Base-by-base conservation (phyloP, 805 yeast species). In the Kockiozyma suomiensis region DNA sequence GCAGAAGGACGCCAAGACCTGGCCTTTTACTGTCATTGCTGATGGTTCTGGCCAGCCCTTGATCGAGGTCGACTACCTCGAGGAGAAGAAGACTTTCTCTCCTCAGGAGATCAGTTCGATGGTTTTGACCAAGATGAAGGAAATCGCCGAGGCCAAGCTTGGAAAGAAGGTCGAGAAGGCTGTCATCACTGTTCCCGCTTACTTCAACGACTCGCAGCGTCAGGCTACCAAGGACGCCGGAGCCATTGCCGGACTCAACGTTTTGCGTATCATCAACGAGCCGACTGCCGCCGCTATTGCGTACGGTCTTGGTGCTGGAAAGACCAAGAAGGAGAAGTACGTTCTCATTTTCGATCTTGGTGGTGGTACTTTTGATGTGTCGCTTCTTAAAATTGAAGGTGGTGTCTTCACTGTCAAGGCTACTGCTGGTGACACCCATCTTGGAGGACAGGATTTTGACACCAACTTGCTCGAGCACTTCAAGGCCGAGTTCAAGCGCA, bases 391-490 rank as follows among this genome's bases (percentile, higher is more conserved):
- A 76, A 90, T 90, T 76, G 93, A 91, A 76, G 97, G 93, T 73
- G 97, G 97, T 86, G 91, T 90, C 74, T 90, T 90, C 82, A 91
- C 91, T 75, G 97, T 90, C 73, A 90, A 90, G 84, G 96, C 97
- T 71, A 90, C 97, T 70, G 96, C 97, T 73, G 98, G 98, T 90
- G 97, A 92, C 82, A 92, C 98, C 72, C 98, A 92, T 81, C 87
- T 92, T 82, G 98, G 98, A 85, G 98, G 98, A 85, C 97, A 92
- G 84, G 98, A 92, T 82, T 92, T 92, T 79, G 98, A 92, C 82
- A 87, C 91, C 83, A 89, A 92, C 87, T 83, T 93, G 76, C 88
- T 92, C 70, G 93, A 85, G 79, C 90, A 85, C 84, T 93, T 93
- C 86, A 85, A 86, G 81, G 83, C 85, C 73, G 97, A 92, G 76